Percentiles rank a stretch among this genome's conserved stretches.
phyloP scores from a whole-genome alignment of 768 basidiomycete genomes.

The Tylopilus sp. region DNA sequence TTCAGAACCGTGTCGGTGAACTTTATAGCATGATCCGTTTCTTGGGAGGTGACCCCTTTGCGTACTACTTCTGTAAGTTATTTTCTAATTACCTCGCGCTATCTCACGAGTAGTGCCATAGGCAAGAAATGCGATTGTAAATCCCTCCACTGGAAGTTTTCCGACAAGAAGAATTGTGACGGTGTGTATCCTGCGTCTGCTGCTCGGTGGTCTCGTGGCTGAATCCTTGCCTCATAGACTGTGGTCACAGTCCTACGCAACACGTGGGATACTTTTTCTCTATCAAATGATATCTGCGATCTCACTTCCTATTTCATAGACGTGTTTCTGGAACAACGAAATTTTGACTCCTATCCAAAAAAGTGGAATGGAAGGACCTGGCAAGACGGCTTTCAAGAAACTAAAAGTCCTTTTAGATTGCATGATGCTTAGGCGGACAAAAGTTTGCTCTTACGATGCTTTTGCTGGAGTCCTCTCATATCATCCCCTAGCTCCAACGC shows the following conservation, averaged over 20 bases:
- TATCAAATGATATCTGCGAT: background rate
- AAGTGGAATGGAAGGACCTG: conserved; percentile 78
- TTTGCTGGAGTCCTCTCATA: background rate
- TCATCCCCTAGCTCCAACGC: conserved; percentile 65
- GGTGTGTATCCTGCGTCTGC: conserved; percentile 41
- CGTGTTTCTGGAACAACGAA: conserved; percentile 97
- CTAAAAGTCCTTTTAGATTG: conserved; percentile 83
- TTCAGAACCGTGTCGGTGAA: conserved; percentile 99
- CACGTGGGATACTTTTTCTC: conserved; percentile 45
- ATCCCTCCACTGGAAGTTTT: conserved; percentile 92
- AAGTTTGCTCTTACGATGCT: conserved; percentile 39
- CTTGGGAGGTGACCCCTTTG: conserved; percentile 89
- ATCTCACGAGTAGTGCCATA: conserved; percentile 23
- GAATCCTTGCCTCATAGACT: conserved; percentile 46
- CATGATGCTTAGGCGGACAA: conserved; percentile 94
- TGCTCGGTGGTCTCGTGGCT: background rate
- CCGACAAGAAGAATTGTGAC: conserved; percentile 78
- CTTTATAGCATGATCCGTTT: conserved; percentile 93
- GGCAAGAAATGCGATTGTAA: conserved; percentile 93
- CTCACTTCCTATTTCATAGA: conserved; percentile 40
- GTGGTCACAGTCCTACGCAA: conserved; percentile 82
- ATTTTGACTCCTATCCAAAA: conserved; percentile 96
- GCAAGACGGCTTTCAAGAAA: conserved; percentile 85
- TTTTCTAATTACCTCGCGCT: background rate
- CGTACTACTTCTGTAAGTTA: conserved; percentile 82